Conservation (phyloP, 768 basidiomycete species). For the Phaeotremella skinneri region DNA sequence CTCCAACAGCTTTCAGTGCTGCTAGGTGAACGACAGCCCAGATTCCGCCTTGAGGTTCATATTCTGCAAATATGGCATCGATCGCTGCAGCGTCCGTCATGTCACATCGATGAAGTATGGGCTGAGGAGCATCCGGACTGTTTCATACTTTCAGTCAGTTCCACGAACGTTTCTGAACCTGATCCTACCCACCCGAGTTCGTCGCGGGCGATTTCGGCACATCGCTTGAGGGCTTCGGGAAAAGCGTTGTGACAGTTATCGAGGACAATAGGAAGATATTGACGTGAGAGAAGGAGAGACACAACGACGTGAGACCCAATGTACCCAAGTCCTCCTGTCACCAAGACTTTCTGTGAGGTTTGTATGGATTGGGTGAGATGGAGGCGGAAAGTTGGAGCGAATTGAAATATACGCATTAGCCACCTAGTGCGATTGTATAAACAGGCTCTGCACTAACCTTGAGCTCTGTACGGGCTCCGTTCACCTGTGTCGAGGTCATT, state of each 20-base stretch:
- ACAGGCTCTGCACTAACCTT: background rate
- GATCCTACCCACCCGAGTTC: slow-evolving; percentile 57
- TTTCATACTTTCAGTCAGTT: background rate
- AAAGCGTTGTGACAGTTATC: slow-evolving; percentile 95
- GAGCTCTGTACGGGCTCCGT: background rate
- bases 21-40: slow-evolving; percentile 98
- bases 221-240: slow-evolving; percentile 66
- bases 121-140: slow-evolving; percentile 39
- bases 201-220: slow-evolving; percentile 70
- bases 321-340: slow-evolving; percentile 47
- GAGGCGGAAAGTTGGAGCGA: background rate
- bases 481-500: background rate
- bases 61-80: slow-evolving; percentile 62
- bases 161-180: background rate
- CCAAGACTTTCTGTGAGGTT: slow-evolving; percentile 31
- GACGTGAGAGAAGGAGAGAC: slow-evolving; percentile 74
- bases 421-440: too few relatives aligned
- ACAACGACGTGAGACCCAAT: slow-evolving; percentile 92
- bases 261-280: slow-evolving; percentile 88
- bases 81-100: slow-evolving; percentile 71
- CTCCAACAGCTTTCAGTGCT: slow-evolving; percentile 96
- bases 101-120: slow-evolving; percentile 59
- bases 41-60: slow-evolving; percentile 71
- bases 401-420: background rate
- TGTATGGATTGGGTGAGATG: background rate